phyloP scores from a whole-genome alignment of 345 rosid genomes.

The Salix udensis region DNA sequence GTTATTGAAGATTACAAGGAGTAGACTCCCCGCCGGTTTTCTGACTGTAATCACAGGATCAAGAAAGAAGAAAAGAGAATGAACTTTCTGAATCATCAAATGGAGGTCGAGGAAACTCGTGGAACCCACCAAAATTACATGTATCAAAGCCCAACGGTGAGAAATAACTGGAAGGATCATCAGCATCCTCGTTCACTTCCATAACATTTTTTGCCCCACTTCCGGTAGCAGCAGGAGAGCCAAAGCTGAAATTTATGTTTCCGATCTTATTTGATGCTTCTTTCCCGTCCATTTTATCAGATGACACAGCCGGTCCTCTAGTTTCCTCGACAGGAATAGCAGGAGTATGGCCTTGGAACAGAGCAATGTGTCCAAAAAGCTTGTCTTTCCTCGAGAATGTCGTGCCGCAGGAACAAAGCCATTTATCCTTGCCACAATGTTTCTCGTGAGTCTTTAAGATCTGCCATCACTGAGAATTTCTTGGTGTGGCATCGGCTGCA shows the following conservation, averaged over 20 bases:
- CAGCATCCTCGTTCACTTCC: constrained; percentile 53
- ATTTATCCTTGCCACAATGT: constrained; percentile 94
- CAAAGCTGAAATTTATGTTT: constrained; percentile 35
- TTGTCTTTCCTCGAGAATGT: constrained; percentile 98
- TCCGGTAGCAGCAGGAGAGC: constrained; percentile 27
- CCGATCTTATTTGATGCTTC: constrained; percentile 38
- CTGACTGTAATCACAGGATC: constrained; percentile 58
- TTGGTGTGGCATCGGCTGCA: constrained; percentile 93
- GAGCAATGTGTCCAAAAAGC: constrained; percentile 86
- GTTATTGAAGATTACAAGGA: constrained; percentile 30
- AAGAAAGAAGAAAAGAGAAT: constrained; percentile 62
- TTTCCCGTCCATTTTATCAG: constrained; percentile 38
- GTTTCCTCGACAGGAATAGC: constrained; percentile 76
- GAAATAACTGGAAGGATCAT: constrained; percentile 50
- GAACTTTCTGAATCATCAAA: constrained; percentile 81
- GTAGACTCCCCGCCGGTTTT: constrained; percentile 49
- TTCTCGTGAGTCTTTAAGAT: constrained; percentile 98
- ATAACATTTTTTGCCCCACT: constrained; percentile 27
- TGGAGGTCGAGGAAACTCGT: constrained; percentile 67
- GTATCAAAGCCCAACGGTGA: constrained; percentile 74
- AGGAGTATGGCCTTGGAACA: constrained; percentile 98
- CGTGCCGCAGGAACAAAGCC: constrained; percentile 98
- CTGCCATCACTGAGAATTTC: constrained; percentile 91
- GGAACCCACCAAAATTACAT: constrained; percentile 73
- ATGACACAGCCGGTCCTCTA: constrained; percentile 38